Conservation (phyloP, 2,329 filamentous ascomycete species). For the Phialemonium atrogriseum region DNA sequence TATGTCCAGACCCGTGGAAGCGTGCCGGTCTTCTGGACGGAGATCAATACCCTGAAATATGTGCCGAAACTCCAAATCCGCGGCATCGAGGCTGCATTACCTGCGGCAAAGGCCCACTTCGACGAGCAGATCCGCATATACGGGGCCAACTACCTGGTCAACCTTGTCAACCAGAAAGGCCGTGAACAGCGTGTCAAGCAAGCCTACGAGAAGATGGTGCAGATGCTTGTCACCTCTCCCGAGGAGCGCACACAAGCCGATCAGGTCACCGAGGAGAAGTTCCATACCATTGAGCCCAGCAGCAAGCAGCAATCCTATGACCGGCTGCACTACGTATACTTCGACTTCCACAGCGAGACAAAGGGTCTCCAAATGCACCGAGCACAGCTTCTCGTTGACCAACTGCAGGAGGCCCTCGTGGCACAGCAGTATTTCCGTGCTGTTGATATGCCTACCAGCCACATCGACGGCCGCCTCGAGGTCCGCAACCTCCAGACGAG, state of each 20-base stretch:
- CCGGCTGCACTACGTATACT: slow-evolving; percentile 91
- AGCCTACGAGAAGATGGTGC: slow-evolving; percentile 86
- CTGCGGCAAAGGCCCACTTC: slow-evolving; percentile 80
- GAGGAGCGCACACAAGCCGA: slow-evolving; percentile 59
- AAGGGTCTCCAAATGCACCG: slow-evolving; percentile 93
- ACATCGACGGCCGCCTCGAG: slow-evolving; percentile 61
- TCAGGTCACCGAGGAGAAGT: slow-evolving; percentile 66
- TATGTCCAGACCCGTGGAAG: slow-evolving; percentile 97
- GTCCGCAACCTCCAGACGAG: slow-evolving; percentile 74
- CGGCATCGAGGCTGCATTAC: slow-evolving; percentile 68
- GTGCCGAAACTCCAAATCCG: slow-evolving; percentile 84
- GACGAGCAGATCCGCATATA: slow-evolving; percentile 89
- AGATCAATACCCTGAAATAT: slow-evolving; percentile 89
- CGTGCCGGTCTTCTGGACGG: slow-evolving; percentile 92
- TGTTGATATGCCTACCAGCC: slow-evolving; percentile 69
- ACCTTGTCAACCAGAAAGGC: slow-evolving; percentile 93
- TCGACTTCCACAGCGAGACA: slow-evolving; percentile 97
- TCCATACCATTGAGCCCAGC: slow-evolving; percentile 66
- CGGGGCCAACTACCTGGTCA: slow-evolving; percentile 95
- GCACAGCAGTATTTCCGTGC: slow-evolving; percentile 89
- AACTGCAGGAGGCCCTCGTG: slow-evolving; percentile 65
- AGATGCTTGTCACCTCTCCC: slow-evolving; percentile 62
- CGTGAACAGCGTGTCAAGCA: slow-evolving; percentile 84
- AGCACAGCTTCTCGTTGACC: slow-evolving; percentile 77
- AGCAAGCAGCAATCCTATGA: slow-evolving; percentile 54